phyloP scores from a whole-genome alignment of 208 protist genomes.

The Lotmaria passim region DNA sequence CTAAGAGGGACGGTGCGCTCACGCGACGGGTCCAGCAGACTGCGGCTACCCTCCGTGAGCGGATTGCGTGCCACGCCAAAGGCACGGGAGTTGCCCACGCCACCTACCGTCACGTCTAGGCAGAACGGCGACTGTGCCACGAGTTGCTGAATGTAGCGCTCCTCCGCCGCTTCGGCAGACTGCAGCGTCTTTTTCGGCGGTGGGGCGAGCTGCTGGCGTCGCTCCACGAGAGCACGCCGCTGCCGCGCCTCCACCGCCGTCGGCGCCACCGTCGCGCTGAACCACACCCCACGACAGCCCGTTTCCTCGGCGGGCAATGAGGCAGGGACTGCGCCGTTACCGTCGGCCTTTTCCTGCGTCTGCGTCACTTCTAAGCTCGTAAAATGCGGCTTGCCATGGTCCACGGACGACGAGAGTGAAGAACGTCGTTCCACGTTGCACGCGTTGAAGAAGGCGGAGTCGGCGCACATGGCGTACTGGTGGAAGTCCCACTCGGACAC shows the following conservation, averaged over 20 bases:
- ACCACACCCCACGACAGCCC: constrained; percentile 80
- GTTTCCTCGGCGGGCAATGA: constrained; percentile 29
- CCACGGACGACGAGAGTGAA: too few species aligned
- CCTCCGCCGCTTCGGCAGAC: constrained; percentile 24
- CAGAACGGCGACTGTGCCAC: constrained; percentile 34
- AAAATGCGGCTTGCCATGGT: not conserved
- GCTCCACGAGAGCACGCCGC: constrained; percentile 18
- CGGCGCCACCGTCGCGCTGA: constrained; percentile 62
- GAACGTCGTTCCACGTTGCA: constrained; percentile 26
- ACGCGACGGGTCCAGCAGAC: constrained; percentile 52
- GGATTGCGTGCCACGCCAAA: constrained; percentile 79
- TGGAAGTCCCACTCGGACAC: constrained; percentile 81
- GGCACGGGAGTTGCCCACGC: constrained; percentile 67
- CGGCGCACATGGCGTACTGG: constrained; percentile 80
- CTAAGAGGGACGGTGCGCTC: constrained; percentile 74
- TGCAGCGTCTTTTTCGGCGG: constrained; percentile 39
- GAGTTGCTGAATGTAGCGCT: constrained; percentile 18
- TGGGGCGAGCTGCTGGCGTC: constrained; percentile 28
- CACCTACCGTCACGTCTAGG: constrained; percentile 71
- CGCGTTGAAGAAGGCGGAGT: constrained; percentile 62
- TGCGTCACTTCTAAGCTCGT: not conserved
- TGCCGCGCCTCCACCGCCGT: constrained; percentile 43
- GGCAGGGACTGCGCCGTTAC: too few species aligned
- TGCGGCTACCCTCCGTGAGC: constrained; percentile 41
- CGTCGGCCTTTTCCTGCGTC: not conserved